Evolutionary conservation across 1,139 yeast species (phyloP), one percentile per base, ranked within the genome.

Genomic region (Candida gigantensis): DNA sequence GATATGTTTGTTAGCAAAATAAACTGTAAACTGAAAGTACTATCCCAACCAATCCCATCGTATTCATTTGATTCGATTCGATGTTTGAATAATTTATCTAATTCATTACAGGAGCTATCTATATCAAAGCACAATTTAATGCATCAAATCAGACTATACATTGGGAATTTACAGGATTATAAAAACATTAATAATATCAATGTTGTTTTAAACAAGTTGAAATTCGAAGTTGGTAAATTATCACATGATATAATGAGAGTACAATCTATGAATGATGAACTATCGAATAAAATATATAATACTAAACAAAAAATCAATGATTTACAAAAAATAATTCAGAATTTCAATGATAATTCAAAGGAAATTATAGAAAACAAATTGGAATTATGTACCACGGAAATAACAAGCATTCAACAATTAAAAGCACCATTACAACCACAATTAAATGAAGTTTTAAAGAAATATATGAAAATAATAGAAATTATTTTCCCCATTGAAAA

Each of bases 31-130:
- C 19, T 11, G 6, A 14, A 13, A 12, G 24, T 11, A 11, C n/a
- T 11, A 15, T 11, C 17, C 8, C 46, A 43, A 29, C 39, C 30
- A 30, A 31, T 39, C 3, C 34, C 38, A 2, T 65, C 72, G 3
- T 68, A 69, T 42, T 46, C 63, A 3, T 62, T 63, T 39, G 74
- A 70, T 41, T 46, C 59, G 8, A 57, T 68, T 5, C 52, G 76
- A 30, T 54, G 67, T 1, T 39, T 69, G 8, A 57, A 52, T 36
- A 63, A 58, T 35, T 50, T 69, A 17, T 41, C 54, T 16, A 48
- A 49, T 26, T 64, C 74, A 1, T 42, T 65, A 2, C 53, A 53
- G 20, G 76, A 70, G 39, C 50, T 68, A 28, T 30, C 42, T 5
- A 19, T 35, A 2, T 47, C 62, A 6, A 60, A 59, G 30, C 21